Base-by-base conservation (phyloP, 148 eudicot species). In the Cornus florida region DNA sequence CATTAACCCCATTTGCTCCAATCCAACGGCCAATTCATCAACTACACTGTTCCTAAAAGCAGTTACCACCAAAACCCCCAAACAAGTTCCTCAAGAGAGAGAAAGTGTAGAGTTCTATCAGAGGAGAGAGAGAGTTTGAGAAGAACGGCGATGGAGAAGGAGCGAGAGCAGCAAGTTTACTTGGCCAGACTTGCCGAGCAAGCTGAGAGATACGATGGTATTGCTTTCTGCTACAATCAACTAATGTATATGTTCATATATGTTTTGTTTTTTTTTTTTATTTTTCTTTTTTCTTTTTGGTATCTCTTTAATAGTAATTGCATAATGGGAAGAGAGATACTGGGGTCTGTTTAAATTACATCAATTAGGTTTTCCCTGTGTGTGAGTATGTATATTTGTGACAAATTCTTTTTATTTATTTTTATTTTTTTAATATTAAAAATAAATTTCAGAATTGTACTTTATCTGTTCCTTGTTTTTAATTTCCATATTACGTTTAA, bases 121-220 rank as follows among this genome's bases (percentile, higher is more conserved):
- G 38, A 4, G 38, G 38, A 35, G 38, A 35, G 38, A 35, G 38
- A 35, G 38, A 35, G 38, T 38, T 33, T 0, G 72, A 23, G 72
- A 69, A 38, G 16, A 38, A 14, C 14, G n/a, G 32, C 77, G 35
- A 86, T 81, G 88, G 88, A 83, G 86, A 78, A 78, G 57, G 84
- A 83, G 82, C 83, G 88, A 72, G 80, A 83, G 78, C 75, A 86
- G 39, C 86, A 62, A 66, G 84, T 86, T 71, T 86, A 83, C 86
- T 80, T 86, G 79, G 88, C 88, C 70, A 83, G 78, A 70, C 88
- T 86, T 53, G 86, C 88, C 6, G 88, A 86, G 75, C 88, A 86
- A 68, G 88, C 88, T 28, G 88, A 86, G 75, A 78, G 88, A 86
- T 83, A 86, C 39, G 88, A 86, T 83, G 88, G 86, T 83, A 83